These are phyloP conservation scores for Ramularia endophylla DNA, from an alignment of 2,329 filamentous ascomycete species.

Conservation along the genomic window DNA sequence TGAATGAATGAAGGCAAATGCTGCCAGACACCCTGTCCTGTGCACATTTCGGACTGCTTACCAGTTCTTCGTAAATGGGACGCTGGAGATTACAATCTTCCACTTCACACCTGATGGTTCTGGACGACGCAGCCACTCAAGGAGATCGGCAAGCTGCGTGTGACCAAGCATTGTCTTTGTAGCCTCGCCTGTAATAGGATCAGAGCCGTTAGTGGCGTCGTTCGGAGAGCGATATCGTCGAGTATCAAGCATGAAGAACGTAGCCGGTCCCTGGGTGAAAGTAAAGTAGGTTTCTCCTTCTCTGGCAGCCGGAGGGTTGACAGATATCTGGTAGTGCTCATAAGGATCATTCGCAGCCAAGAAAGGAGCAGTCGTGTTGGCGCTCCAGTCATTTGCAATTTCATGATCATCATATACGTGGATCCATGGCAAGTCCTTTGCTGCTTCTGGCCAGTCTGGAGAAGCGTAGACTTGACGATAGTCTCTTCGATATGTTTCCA, in stretches of 20 bases:
- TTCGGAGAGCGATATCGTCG: slow-evolving; percentile 72
- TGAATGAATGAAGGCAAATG: too few species aligned
- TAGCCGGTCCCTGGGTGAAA: slow-evolving; percentile 83
- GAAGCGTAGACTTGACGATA: slow-evolving; percentile 96
- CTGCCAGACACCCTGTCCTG: too few species aligned
- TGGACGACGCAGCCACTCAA: slow-evolving; percentile 67
- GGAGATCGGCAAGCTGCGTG: slow-evolving; percentile 70
- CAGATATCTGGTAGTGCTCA: slow-evolving; percentile 74
- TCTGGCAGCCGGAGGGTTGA: slow-evolving; percentile 66
- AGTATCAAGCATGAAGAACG: slow-evolving; percentile 93
- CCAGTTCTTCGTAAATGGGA: slow-evolving; percentile 99
- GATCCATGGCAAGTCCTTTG: slow-evolving; percentile 85
- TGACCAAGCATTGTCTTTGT: slow-evolving; percentile 81
- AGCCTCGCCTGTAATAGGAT: slow-evolving; percentile 39
- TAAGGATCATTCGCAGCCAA: slow-evolving; percentile 75
- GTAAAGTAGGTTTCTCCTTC: slow-evolving; percentile 73
- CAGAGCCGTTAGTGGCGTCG: slow-evolving; percentile 54
- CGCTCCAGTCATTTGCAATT: slow-evolving; percentile 88
- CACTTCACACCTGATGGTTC: slow-evolving; percentile 75
- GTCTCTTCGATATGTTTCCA: slow-evolving; percentile 77
- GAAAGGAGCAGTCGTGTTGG: slow-evolving; percentile 75
- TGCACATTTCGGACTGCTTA: too few species aligned
- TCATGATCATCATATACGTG: slow-evolving; percentile 97
- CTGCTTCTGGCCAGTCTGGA: slow-evolving; percentile 76
- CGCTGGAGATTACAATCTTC: slow-evolving; percentile 87